Conservation (phyloP, 768 basidiomycete genomes). For the Xanthoconium purpureum region DNA sequence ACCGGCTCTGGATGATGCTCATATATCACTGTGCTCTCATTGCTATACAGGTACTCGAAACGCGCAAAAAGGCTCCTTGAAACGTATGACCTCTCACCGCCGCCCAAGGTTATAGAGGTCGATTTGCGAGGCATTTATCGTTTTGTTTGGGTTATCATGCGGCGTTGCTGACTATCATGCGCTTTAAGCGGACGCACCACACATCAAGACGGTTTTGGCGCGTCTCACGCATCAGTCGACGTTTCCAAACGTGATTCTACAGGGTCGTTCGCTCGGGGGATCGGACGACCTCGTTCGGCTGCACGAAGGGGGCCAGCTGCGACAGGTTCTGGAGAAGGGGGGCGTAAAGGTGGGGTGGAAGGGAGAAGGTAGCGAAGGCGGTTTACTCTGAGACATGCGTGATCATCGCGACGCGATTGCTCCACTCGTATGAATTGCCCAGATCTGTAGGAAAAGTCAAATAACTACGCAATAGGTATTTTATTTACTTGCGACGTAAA, state of each 20-base stretch:
- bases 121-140: constrained; percentile 55
- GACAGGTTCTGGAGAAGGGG: constrained; percentile 43
- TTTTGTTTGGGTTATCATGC: too few species aligned
- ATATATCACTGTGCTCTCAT: neutral
- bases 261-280: constrained; percentile 63
- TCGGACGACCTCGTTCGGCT: constrained; percentile 51
- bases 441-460: neutral
- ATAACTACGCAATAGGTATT: too few species aligned
- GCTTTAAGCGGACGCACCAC: constrained; percentile 51
- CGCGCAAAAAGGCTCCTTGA: constrained; percentile 48
- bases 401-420: neutral
- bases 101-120: constrained; percentile 71
- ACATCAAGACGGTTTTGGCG: constrained; percentile 62
- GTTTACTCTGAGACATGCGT: neutral
- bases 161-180: neutral
- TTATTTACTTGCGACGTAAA: constrained; percentile 1
- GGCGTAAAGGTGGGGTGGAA: constrained; percentile 38
- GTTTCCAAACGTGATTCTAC: constrained; percentile 72
- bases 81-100: constrained; percentile 56
- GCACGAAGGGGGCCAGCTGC: constrained; percentile 48
- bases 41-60: constrained; percentile 23
- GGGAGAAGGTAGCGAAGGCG: constrained; percentile 8
- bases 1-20: neutral
- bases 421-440: neutral
- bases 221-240: constrained; percentile 67